Base-by-base conservation (phyloP, 495 filamentous ascomycete species). In the Podospora appendiculata region DNA sequence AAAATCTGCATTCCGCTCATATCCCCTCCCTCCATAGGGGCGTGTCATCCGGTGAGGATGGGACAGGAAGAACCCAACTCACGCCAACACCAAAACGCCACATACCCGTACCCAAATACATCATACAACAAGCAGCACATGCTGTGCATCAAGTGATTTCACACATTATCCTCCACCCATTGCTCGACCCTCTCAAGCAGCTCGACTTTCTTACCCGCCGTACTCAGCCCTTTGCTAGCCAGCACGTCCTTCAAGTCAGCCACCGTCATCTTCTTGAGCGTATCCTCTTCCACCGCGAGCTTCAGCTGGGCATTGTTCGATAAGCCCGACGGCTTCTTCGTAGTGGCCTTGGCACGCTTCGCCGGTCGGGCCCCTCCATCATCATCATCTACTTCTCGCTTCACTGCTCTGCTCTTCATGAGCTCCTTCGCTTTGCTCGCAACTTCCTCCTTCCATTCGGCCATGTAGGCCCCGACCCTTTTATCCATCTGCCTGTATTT, bases 401-500 rank as follows among this genome's bases (percentile, higher is more conserved):
- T 78, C 47, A 71, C 41, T 9, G 68, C 64, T 18, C 65, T 58
- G 38, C 56, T 60, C 36, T 65, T 56, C 43, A 63, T 58, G 16
- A 66, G 52, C 6, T 59, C 59, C 18, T 61, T 58, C 53, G 76
- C 64, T 59, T 78, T 70, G 12, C 87, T 79, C 13, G 61, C 62
- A 1, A 94, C 72, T 48, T 79, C 74, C n/a, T 79, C 60, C 9
- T 84, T 80, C 87, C 89, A 96, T 13, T 87, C 82, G 17, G 85
- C 68, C 8, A 95, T 79, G 59, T 89, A 87, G 8, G 77, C 74
- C 1, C 90, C 90, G 3, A 86, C 85, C 17, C 94, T 80, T 70
- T 95, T 96, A 64, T 93, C 77, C 41, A 98, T 96, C 35, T 74
- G 70, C 52, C 64, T 76, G 66, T 87, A 90, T 56, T 86, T 91